phyloP scores from a whole-genome alignment of 176 grass and related monocot genomes.

The Carex myosuroides region DNA sequence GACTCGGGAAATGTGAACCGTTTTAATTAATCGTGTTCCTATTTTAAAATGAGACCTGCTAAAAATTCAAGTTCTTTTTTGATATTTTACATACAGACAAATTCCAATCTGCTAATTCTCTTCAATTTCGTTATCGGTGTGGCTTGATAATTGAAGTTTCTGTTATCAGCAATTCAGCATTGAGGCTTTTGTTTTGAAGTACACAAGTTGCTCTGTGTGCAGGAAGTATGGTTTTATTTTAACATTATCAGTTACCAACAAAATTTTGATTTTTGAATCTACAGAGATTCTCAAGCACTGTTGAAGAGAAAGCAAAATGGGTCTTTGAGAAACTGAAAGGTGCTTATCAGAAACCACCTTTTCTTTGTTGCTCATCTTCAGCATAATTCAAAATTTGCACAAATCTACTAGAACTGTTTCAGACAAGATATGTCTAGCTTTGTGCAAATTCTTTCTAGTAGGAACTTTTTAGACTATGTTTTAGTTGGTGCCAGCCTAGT shows the following conservation, averaged over 20 bases:
- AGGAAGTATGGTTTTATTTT: background rate
- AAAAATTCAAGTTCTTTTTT: background rate
- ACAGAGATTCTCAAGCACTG: constrained; percentile 76
- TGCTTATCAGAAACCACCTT: constrained; percentile 9
- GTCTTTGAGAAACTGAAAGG: constrained; percentile 99
- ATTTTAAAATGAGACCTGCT: background rate
- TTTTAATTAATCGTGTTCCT: background rate
- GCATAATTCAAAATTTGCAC: background rate
- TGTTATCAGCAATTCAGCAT: background rate
- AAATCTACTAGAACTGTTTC: background rate
- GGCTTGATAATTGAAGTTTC: background rate
- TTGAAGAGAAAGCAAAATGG: constrained; percentile 99
- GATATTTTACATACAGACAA: background rate
- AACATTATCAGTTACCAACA: background rate
- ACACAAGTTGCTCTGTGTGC: background rate
- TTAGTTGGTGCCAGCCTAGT: background rate
- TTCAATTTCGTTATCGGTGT: background rate
- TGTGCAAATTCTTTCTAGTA: background rate
- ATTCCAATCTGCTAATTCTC: background rate
- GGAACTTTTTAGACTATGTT: background rate
- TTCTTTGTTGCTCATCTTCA: background rate
- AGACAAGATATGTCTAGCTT: background rate
- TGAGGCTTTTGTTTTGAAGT: background rate
- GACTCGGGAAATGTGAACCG: background rate
- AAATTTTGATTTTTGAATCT: constrained; percentile 17